These are phyloP conservation scores for Ensete ventricosum DNA, from an alignment of 176 grass and related monocot species.

Conservation along the genomic window DNA sequence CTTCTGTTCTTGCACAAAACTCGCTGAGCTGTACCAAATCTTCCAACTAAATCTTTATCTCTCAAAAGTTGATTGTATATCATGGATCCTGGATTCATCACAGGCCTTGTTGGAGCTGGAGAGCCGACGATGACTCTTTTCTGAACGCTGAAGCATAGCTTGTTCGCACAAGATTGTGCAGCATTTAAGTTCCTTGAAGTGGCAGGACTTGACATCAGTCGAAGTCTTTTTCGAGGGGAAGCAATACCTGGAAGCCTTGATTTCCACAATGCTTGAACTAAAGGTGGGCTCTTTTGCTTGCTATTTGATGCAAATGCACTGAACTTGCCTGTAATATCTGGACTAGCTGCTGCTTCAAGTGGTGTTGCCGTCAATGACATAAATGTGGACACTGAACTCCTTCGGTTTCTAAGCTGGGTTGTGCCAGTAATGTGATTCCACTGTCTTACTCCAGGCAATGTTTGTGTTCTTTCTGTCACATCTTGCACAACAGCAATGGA, in stretches of 20 bases:
- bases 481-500: conserved; percentile 48
- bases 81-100: neutral
- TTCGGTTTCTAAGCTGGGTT: conserved; percentile 23
- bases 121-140: conserved; percentile 16
- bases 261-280: conserved; percentile 31
- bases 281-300: conserved; percentile 62
- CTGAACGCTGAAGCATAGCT: conserved; percentile 28
- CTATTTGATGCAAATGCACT: conserved; percentile 30
- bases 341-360: conserved; percentile 28
- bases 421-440: conserved; percentile 11
- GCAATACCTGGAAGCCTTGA: conserved; percentile 28
- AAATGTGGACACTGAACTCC: conserved; percentile 38
- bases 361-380: conserved; percentile 35
- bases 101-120: neutral
- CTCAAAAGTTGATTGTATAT: neutral
- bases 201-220: conserved; percentile 19
- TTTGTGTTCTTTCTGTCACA: conserved; percentile 22
- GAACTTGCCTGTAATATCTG: conserved; percentile 32
- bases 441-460: conserved; percentile 29
- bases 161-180: conserved; percentile 1
- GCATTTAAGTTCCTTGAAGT: neutral
- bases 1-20: conserved; percentile 15
- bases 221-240: conserved; percentile 20
- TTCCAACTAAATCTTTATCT: conserved; percentile 9
- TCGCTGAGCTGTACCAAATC: conserved; percentile 11